Percentiles rank a stretch among this genome's conserved stretches.
phyloP scores from a whole-genome alignment of 2,329 filamentous ascomycete genomes.

The Botrytis byssoidea region DNA sequence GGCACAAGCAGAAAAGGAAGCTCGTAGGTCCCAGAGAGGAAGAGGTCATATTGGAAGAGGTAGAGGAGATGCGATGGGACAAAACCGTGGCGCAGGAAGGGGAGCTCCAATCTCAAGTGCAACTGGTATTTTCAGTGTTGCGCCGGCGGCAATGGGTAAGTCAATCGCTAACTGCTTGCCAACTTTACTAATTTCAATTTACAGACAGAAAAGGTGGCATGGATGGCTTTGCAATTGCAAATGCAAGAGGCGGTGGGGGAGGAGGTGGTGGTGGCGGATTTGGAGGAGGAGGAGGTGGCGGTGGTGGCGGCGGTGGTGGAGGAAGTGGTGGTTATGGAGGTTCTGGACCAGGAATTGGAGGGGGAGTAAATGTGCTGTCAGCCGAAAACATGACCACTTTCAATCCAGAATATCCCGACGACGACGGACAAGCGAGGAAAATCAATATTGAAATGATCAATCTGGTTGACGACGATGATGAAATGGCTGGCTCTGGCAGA shows the following conservation, averaged over 20 bases:
- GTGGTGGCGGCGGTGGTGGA: conserved; percentile 9
- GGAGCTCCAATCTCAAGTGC: conserved; percentile 25
- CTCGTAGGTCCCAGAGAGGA: conserved; percentile 25
- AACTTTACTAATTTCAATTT: not conserved
- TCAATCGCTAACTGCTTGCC: not conserved
- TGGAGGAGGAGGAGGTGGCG: conserved; percentile 18
- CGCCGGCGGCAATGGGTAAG: conserved; percentile 19
- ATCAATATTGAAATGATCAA: conserved; percentile 39
- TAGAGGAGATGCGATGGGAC: conserved; percentile 40
- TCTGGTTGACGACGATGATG: conserved; percentile 27
- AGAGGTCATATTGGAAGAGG: conserved; percentile 33
- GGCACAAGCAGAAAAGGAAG: conserved; percentile 25
- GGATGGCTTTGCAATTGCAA: not conserved
- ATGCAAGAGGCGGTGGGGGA: conserved; percentile 8
- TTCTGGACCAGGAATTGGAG: conserved; percentile 16
- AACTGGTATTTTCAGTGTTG: conserved; percentile 29
- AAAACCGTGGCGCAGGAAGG: conserved; percentile 22
- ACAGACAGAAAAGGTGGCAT: conserved; percentile 19
- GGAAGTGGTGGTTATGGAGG: conserved; percentile 2
- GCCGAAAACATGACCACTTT: conserved; percentile 13
- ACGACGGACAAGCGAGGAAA: conserved; percentile 28
- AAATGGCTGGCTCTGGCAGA: conserved; percentile 19
- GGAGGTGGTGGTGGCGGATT: conserved; percentile 17
- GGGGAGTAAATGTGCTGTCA: conserved; percentile 5
- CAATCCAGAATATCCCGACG: conserved; percentile 35